Evolutionary conservation across 768 basidiomycete species (phyloP).

Genomic region (Ramaria sp.): DNA sequence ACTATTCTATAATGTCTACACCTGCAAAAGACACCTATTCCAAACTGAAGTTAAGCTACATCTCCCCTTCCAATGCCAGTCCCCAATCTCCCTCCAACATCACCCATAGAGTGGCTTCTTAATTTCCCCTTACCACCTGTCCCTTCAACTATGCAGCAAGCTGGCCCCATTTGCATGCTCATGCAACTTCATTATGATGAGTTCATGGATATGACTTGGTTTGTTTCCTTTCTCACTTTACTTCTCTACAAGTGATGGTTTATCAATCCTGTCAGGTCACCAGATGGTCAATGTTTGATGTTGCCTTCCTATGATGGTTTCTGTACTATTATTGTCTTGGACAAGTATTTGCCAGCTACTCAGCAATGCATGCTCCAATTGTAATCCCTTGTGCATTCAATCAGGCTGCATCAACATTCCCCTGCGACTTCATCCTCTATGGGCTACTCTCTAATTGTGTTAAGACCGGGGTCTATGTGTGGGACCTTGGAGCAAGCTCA

Average conservation of each 20-base stretch:
- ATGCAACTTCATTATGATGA: slow-evolving; percentile 95
- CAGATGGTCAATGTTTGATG: slow-evolving; percentile 88
- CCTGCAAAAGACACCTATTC: not conserved
- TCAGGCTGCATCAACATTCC: slow-evolving; percentile 23
- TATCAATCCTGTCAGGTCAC: slow-evolving; percentile 52
- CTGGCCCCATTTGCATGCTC: slow-evolving; percentile 81
- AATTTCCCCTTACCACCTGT: slow-evolving; percentile 49
- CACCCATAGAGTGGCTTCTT: slow-evolving; percentile 35
- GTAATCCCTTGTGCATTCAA: slow-evolving; percentile 72
- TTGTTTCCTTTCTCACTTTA: slow-evolving; percentile 24
- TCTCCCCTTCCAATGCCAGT: slow-evolving; percentile 34
- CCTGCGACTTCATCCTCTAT: slow-evolving; percentile 14
- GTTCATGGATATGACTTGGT: slow-evolving; percentile 97
- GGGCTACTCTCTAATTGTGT: slow-evolving; percentile 11
- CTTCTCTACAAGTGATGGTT: not conserved
- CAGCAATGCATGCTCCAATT: slow-evolving; percentile 88
- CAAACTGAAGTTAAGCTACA: slow-evolving; percentile 3
- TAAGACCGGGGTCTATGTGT: too few relatives aligned
- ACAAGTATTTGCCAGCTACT: slow-evolving; percentile 82
- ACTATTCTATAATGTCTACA: slow-evolving; percentile 10
- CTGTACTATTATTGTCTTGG: slow-evolving; percentile 90
- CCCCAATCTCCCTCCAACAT: slow-evolving; percentile 36
- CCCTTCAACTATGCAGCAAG: slow-evolving; percentile 65
- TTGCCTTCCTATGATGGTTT: slow-evolving; percentile 93
- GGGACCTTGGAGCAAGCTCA: too few relatives aligned